These are phyloP conservation scores for Macroventuria anomochaeta DNA, from an alignment of 2,329 filamentous ascomycete genomes.

Conservation along the genomic window DNA sequence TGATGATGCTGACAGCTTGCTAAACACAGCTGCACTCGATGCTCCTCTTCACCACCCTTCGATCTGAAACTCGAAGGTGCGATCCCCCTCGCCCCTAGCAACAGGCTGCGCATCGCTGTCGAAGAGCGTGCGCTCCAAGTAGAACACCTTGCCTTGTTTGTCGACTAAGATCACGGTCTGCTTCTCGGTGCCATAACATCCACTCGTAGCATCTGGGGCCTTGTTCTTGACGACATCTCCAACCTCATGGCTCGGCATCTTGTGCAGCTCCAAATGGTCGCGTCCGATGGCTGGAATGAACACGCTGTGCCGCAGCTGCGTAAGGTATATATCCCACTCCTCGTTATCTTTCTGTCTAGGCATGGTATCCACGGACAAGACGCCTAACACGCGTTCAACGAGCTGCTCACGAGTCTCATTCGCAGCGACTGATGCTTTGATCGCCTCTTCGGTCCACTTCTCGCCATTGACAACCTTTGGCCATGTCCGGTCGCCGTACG, in stretches of 20 bases:
- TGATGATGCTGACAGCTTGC: too few species aligned
- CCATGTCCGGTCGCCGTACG: constrained; percentile 65
- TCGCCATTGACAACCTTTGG: constrained; percentile 67
- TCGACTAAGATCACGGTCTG: constrained; percentile 67
- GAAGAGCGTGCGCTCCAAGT: constrained; percentile 67
- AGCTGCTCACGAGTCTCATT: constrained; percentile 57
- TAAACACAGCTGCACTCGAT: too few species aligned
- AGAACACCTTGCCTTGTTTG: constrained; percentile 62
- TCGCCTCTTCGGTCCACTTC: constrained; percentile 57
- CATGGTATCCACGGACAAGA: constrained; percentile 63
- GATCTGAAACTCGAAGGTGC: constrained; percentile 56
- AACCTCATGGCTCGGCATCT: constrained; percentile 47
- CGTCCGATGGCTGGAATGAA: constrained; percentile 65
- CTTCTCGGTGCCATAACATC: constrained; percentile 69
- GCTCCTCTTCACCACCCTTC: constrained; percentile 47
- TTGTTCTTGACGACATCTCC: constrained; percentile 52
- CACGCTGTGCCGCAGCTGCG: constrained; percentile 65
- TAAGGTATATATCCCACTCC: constrained; percentile 62
- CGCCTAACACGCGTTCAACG: constrained; percentile 58
- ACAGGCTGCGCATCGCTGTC: constrained; percentile 59
- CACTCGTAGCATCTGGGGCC: constrained; percentile 50
- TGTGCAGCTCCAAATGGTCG: constrained; percentile 49
- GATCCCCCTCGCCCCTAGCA: constrained; percentile 55
- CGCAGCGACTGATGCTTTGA: constrained; percentile 53
- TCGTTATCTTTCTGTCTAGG: constrained; percentile 58